phyloP scores from a whole-genome alignment of 2,329 filamentous ascomycete species.

The Colletotrichum euphorbiae region DNA sequence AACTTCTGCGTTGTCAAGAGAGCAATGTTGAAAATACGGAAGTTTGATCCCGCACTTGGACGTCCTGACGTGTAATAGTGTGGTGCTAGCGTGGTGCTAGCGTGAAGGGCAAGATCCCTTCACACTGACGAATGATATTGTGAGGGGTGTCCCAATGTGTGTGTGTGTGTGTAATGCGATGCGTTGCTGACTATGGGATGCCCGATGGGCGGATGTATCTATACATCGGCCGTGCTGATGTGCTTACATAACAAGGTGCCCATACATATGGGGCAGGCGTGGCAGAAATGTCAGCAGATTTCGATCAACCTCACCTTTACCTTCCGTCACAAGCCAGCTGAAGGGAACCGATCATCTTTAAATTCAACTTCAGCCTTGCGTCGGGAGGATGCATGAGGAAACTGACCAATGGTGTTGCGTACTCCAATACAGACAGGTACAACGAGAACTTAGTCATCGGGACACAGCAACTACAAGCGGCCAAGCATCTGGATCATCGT shows the following conservation, averaged over 20 bases:
- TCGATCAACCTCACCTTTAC: slow-evolving; percentile 7
- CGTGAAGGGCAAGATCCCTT: slow-evolving; percentile 6
- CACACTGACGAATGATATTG: neutral
- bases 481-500: slow-evolving; percentile 1
- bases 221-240: too few species aligned
- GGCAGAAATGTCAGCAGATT: neutral
- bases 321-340: neutral
- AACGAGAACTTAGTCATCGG: slow-evolving; percentile 5
- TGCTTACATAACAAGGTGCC: too few species aligned
- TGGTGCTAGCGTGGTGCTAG: slow-evolving; percentile 2
- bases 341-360: slow-evolving; percentile 22
- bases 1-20: neutral
- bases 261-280: too few species aligned
- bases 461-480: slow-evolving; percentile 25
- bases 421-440: neutral
- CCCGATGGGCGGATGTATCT: too few species aligned
- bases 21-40: slow-evolving; percentile 8
- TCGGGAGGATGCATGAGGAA: neutral
- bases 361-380: slow-evolving; percentile 3
- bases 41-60: slow-evolving; percentile 12
- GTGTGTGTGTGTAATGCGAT: too few species aligned
- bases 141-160: too few species aligned
- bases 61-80: slow-evolving; percentile 14
- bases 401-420: neutral
- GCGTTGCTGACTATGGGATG: too few species aligned